Conservation (phyloP, 768 basidiomycete species). For the Boletellus emodensis region DNA sequence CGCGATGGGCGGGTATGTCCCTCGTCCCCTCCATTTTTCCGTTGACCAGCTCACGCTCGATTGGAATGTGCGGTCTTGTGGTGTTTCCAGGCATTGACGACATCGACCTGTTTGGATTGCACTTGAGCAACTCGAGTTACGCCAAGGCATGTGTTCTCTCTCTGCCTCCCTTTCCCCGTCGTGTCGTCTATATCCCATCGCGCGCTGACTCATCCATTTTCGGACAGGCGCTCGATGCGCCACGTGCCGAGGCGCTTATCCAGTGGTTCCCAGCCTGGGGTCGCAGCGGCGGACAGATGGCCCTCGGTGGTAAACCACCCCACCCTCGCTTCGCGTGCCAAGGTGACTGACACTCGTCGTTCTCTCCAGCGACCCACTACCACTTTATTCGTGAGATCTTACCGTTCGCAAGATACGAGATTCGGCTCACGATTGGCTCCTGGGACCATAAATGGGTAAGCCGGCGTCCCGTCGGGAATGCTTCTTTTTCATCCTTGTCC, state of each 20-base stretch:
- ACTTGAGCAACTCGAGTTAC: conserved; percentile 80
- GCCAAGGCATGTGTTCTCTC: conserved; percentile 48
- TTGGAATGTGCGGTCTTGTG: neutral
- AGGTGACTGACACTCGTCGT: neutral
- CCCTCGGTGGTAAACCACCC: conserved; percentile 41
- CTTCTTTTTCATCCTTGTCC: neutral
- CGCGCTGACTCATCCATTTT: too few relatives aligned
- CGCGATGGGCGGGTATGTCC: conserved; percentile 51
- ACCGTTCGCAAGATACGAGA: conserved; percentile 57
- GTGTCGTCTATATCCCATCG: neutral
- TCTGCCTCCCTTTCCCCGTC: neutral
- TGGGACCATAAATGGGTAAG: conserved; percentile 84
- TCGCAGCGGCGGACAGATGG: conserved; percentile 56
- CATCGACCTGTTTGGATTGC: conserved; percentile 59
- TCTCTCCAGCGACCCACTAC: conserved; percentile 54
- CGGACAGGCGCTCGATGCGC: conserved; percentile 39
- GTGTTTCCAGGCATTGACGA: conserved; percentile 57
- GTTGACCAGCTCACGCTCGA: neutral
- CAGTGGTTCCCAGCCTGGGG: conserved; percentile 54
- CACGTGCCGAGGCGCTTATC: conserved; percentile 47
- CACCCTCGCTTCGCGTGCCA: too few relatives aligned
- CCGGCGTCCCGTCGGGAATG: neutral
- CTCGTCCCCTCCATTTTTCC: too few relatives aligned
- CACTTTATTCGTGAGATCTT: conserved; percentile 70
- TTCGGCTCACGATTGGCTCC: conserved; percentile 49